Percentiles rank a stretch among this genome's conserved stretches.
Conservation (phyloP, 2,329 filamentous ascomycete genomes). For the Colletotrichum sojae region DNA sequence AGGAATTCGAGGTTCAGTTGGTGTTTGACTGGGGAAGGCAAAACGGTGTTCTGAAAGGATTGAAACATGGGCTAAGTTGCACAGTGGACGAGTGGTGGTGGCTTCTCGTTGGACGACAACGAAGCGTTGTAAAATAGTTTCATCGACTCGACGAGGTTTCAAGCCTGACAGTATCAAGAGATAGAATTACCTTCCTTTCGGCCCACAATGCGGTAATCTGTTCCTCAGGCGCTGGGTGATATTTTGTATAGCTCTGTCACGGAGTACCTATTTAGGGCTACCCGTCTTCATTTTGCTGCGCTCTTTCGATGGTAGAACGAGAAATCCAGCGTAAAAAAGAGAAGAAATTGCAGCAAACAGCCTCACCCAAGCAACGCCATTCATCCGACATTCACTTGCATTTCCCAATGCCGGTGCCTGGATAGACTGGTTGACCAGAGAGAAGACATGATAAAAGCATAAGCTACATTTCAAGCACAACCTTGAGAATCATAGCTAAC, state of each 20-base stretch:
- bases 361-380: neutral
- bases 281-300: neutral
- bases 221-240: too few species aligned
- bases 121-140: neutral
- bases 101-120: constrained; percentile 64
- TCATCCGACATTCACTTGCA: neutral
- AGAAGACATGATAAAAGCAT: neutral
- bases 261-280: too few species aligned
- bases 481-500: constrained; percentile 76
- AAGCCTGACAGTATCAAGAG: too few species aligned
- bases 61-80: constrained; percentile 57
- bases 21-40: constrained; percentile 71
- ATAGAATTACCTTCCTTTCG: too few species aligned
- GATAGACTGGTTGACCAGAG: too few species aligned
- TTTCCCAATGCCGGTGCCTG: neutral
- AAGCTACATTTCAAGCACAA: constrained; percentile 54
- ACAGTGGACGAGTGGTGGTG: constrained; percentile 78
- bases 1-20: constrained; percentile 73
- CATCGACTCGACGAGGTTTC: neutral
- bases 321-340: neutral
- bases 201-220: too few species aligned
- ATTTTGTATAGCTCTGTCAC: too few species aligned
- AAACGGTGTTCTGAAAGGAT: constrained; percentile 64
- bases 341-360: neutral
- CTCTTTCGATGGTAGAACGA: neutral